phyloP scores from a whole-genome alignment of 176 grass and related monocot species.

The Paspalum vaginatum region DNA sequence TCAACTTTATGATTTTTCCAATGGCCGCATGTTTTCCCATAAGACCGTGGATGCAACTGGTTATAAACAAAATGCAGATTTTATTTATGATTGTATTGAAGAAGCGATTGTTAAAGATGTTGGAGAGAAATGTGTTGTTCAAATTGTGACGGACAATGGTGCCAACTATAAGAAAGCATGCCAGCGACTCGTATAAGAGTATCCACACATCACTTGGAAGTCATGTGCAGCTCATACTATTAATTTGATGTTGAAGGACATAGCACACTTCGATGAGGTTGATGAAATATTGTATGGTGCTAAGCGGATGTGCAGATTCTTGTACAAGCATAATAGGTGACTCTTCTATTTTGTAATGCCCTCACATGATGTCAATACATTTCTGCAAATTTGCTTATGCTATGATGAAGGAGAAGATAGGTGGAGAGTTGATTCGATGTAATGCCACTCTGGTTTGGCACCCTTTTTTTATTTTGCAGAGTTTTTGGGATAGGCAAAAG shows the following conservation, averaged over 20 bases:
- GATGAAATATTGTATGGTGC: background rate
- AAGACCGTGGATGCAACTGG: no score
- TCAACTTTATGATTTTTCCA: no score
- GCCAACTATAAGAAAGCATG: background rate
- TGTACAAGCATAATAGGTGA: background rate
- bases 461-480: conserved; percentile 27
- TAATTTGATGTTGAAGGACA: no score
- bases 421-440: background rate
- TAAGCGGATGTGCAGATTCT: background rate
- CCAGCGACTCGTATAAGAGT: background rate
- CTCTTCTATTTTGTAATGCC: no score
- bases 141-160: background rate
- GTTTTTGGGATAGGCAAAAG: background rate
- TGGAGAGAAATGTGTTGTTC: background rate
- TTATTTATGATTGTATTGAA: background rate
- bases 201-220: no score
- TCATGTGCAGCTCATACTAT: no score
- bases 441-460: conserved; percentile 28
- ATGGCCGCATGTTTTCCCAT: no score
- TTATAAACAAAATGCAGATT: no score
- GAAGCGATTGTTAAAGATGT: background rate
- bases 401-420: background rate
- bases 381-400: background rate
- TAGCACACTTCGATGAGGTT: background rate
- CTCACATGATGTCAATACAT: no score